A percentile compares a stretch with the other conserved stretches of the same genome.
phyloP scores from a whole-genome alignment of 2,329 filamentous ascomycete genomes.

The Trichoderma koningii region DNA sequence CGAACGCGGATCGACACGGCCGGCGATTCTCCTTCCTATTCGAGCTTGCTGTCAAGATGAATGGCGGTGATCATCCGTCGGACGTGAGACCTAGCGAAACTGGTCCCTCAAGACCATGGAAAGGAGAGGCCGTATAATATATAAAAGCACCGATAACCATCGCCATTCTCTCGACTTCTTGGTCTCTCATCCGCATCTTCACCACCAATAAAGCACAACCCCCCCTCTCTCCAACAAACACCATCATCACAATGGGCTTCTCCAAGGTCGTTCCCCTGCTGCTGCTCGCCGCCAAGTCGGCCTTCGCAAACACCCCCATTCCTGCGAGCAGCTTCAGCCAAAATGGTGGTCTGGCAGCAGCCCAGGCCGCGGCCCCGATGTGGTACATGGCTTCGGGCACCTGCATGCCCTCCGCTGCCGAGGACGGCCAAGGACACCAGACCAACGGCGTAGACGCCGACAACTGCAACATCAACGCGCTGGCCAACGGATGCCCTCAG shows the following conservation, averaged over 20 bases:
- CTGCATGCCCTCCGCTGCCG: conserved; percentile 31
- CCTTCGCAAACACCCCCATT: conserved; percentile 28
- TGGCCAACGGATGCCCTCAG: conserved; percentile 25
- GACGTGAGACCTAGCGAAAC: not conserved
- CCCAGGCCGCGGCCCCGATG: conserved; percentile 29
- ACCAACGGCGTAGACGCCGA: conserved; percentile 30
- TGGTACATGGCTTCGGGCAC: conserved; percentile 31
- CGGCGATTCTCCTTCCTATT: conserved; percentile 13
- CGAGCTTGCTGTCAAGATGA: not conserved
- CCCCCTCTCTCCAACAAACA: not conserved
- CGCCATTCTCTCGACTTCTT: not conserved
- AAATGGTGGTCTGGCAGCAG: conserved; percentile 29
- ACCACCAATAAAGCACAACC: no score
- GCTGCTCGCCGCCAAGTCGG: conserved; percentile 22
- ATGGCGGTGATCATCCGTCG: conserved; percentile 5
- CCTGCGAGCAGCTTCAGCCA: conserved; percentile 23
- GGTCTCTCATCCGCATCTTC: not conserved
- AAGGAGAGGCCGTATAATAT: not conserved
- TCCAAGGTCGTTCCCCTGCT: conserved; percentile 10
- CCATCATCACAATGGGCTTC: conserved; percentile 7
- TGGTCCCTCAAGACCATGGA: no score
- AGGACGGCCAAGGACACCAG: conserved; percentile 29
- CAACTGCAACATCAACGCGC: conserved; percentile 29
- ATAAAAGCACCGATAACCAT: not conserved
- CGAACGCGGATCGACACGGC: conserved; percentile 5